Evolutionary conservation across 2,329 filamentous ascomycete species (phyloP).

Genomic region (Fusarium chaquense): DNA sequence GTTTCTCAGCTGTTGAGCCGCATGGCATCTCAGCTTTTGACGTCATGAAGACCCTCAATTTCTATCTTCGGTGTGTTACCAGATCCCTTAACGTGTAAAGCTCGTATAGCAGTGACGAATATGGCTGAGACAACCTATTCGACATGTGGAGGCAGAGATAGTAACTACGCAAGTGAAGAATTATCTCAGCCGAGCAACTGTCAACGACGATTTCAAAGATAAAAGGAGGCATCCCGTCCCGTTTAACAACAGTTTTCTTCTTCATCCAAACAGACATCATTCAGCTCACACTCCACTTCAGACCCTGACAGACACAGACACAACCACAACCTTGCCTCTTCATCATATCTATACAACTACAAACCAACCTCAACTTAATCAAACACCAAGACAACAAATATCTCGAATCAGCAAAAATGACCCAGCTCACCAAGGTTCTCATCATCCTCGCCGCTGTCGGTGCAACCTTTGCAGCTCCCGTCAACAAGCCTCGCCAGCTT

Average conservation of each 20-base stretch:
- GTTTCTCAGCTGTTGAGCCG: not conserved
- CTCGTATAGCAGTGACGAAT: not conserved
- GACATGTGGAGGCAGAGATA: not conserved
- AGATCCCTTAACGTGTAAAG: not conserved
- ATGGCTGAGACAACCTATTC: not conserved
- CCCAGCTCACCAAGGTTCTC: constrained; percentile 3
- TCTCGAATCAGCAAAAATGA: not conserved
- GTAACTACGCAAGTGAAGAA: accelerated
- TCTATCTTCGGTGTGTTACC: not conserved
- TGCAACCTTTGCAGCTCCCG: not conserved
- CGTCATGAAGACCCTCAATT: not conserved
- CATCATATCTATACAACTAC: not conserved
- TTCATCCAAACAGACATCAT: not conserved
- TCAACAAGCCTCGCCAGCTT: not conserved
- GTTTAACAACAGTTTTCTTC: accelerated
- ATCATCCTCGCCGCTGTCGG: not conserved
- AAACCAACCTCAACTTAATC: not conserved
- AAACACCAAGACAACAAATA: not conserved
- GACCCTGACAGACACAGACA: not conserved
- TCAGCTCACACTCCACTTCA: not conserved
- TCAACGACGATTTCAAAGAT: not conserved
- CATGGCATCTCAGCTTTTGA: not conserved
- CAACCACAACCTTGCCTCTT: not conserved
- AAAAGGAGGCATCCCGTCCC: not conserved
- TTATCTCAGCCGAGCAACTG: not conserved